Evolutionary conservation across 495 filamentous ascomycete species (phyloP).

Genomic region (Elaphomyces granulatus): DNA sequence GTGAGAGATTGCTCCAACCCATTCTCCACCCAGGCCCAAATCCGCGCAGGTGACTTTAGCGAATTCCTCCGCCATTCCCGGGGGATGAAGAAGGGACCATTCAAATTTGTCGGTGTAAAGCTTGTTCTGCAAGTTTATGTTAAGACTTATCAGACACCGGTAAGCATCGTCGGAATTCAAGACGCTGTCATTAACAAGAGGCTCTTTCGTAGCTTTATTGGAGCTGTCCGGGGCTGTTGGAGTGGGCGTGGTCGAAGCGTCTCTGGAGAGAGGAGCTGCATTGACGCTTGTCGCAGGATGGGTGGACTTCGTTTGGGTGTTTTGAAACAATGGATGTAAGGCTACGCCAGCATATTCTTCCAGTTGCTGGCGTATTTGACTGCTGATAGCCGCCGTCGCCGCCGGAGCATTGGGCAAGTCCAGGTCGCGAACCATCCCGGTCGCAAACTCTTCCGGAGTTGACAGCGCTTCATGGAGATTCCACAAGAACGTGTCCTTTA

Average conservation of each 20-base stretch:
- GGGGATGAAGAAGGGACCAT: constrained; percentile 89
- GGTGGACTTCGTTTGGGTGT: constrained; percentile 29
- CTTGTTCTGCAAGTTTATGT: constrained; percentile 81
- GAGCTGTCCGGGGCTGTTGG: constrained; percentile 35
- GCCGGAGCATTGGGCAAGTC: constrained; percentile 65
- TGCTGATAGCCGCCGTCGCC: constrained; percentile 66
- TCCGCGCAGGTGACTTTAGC: constrained; percentile 87
- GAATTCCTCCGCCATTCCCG: constrained; percentile 83
- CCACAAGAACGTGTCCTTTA: constrained; percentile 94
- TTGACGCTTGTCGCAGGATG: constrained; percentile 23
- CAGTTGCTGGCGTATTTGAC: constrained; percentile 83
- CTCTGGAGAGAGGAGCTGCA: constrained; percentile 24
- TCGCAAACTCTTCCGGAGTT: constrained; percentile 90
- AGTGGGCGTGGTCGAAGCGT: constrained; percentile 39
- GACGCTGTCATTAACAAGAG: constrained; percentile 37
- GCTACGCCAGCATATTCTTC: constrained; percentile 95
- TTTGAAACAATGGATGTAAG: constrained; percentile 78
- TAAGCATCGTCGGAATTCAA: constrained; percentile 83
- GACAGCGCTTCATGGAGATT: constrained; percentile 90
- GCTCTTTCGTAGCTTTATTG: constrained; percentile 27
- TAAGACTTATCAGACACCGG: constrained; percentile 77
- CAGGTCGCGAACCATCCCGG: constrained; percentile 79
- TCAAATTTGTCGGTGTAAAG: constrained; percentile 97
- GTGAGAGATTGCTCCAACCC: constrained; percentile 85
- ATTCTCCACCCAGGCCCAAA: constrained; percentile 77